phyloP scores from a whole-genome alignment of 1,139 yeast species.

The Meyerozyma sp. region DNA sequence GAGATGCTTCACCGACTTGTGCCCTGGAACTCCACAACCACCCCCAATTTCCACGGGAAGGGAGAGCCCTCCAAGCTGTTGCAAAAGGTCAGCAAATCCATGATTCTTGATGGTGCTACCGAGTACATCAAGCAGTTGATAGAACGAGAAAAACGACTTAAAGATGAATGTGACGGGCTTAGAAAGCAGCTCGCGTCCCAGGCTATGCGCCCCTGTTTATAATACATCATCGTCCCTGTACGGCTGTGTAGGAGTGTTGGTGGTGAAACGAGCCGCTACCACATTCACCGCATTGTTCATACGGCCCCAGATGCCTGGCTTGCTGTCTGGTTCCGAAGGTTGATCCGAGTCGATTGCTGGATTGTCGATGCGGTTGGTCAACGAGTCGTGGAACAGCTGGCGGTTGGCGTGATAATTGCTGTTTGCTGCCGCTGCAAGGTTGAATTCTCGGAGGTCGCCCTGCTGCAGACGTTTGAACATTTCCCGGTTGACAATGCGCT shows the following conservation, averaged over 20 bases:
- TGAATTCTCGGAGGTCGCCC: constrained; percentile 20
- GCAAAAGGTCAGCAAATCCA: constrained; percentile 48
- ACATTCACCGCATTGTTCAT: background rate
- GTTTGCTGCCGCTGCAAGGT: constrained; percentile 25
- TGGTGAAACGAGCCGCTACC: background rate
- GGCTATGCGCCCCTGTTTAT: background rate
- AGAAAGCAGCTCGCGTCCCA: constrained; percentile 3
- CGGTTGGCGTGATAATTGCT: constrained; percentile 28
- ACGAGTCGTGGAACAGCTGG: constrained; percentile 19
- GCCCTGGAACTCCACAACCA: constrained; percentile 40
- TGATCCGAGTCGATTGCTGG: background rate
- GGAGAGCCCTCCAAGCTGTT: constrained; percentile 53
- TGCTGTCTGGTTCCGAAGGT: background rate
- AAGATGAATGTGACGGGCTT: constrained; percentile 19
- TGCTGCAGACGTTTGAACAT: constrained; percentile 21
- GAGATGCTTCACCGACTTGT: constrained; percentile 60
- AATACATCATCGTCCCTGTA: background rate
- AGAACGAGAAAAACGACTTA: constrained; percentile 34
- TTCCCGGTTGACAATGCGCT: constrained; percentile 35
- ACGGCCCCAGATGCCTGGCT: background rate
- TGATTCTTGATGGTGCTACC: constrained; percentile 63
- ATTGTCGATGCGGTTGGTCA: constrained; percentile 12
- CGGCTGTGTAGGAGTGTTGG: background rate
- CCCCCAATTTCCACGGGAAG: constrained; percentile 39
- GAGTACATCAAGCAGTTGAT: constrained; percentile 51